A percentile compares a stretch with the other conserved stretches of the same genome.
phyloP scores from a whole-genome alignment of 768 basidiomycete genomes.

The Naganishia randhawae region DNA sequence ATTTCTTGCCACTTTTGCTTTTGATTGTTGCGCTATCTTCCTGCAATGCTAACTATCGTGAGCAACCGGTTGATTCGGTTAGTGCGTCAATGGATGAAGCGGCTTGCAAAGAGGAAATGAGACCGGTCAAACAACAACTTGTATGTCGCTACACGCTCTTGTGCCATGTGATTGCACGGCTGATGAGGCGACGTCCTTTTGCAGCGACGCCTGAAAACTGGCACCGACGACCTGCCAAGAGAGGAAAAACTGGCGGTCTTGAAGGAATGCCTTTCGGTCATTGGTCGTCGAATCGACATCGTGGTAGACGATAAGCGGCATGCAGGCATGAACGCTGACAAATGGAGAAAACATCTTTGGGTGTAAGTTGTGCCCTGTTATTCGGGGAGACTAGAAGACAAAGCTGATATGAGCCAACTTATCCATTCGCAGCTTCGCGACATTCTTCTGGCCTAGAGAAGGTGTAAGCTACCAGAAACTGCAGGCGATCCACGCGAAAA shows the following conservation, averaged over 20 bases:
- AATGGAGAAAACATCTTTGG: conserved; percentile 94
- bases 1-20: neutral
- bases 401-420: neutral
- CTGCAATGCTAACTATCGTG: neutral
- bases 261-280: conserved; percentile 90
- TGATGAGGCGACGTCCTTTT: conserved; percentile 3
- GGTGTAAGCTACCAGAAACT: conserved; percentile 82
- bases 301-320: conserved; percentile 73
- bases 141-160: conserved; percentile 54
- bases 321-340: conserved; percentile 73
- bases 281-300: conserved; percentile 83
- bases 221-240: conserved; percentile 85
- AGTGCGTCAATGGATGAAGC: conserved; percentile 95
- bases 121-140: conserved; percentile 94
- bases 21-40: neutral
- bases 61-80: conserved; percentile 2
- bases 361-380: conserved; percentile 61
- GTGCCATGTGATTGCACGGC: neutral
- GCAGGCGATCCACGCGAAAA: conserved; percentile 92
- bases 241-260: conserved; percentile 94
- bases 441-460: conserved; percentile 95
- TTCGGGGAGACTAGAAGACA: neutral
- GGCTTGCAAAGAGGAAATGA: conserved; percentile 85
- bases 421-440: conserved; percentile 67
- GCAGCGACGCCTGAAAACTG: conserved; percentile 93